Evolutionary conservation across 2,329 filamentous ascomycete species (phyloP).

Genomic region (Metarhizium brunneum): DNA sequence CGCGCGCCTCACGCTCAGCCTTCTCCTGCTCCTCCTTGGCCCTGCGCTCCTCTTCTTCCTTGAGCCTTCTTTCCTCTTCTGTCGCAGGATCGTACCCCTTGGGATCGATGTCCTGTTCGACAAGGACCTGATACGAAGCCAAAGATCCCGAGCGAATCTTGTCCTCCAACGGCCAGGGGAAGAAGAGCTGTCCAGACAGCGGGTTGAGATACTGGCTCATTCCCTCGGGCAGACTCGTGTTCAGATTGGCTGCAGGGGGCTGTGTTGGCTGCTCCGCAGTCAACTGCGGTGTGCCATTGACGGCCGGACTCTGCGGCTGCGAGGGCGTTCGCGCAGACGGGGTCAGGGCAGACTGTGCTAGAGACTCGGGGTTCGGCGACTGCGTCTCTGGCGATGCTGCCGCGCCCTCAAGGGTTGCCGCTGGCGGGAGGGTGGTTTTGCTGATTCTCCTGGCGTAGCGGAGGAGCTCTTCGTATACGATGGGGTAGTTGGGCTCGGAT

Average conservation of each 20-base stretch:
- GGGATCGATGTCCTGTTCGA: constrained; percentile 54
- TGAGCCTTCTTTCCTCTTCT: constrained; percentile 41
- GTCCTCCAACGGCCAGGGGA: constrained; percentile 67
- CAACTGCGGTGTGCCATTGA: constrained; percentile 22
- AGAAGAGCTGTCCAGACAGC: constrained; percentile 49
- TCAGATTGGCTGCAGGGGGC: constrained; percentile 21
- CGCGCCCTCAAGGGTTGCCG: constrained; percentile 34
- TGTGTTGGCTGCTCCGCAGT: constrained; percentile 22
- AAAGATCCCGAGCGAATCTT: constrained; percentile 61
- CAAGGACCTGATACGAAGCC: constrained; percentile 51
- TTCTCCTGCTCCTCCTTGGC: constrained; percentile 38
- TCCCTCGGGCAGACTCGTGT: constrained; percentile 37
- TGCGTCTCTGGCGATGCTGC: constrained; percentile 19
- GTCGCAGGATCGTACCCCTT: constrained; percentile 47
- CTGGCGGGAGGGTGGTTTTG: constrained; percentile 67
- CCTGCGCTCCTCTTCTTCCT: constrained; percentile 40
- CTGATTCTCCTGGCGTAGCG: constrained; percentile 71
- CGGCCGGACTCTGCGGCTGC: constrained; percentile 24
- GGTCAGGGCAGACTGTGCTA: constrained; percentile 19
- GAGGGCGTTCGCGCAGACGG: constrained; percentile 23
- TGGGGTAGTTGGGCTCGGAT: constrained; percentile 38
- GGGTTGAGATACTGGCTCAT: constrained; percentile 46
- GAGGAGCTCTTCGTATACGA: constrained; percentile 66
- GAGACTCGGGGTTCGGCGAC: constrained; percentile 19
- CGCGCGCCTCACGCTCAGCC: constrained; percentile 34